Base-by-base conservation (phyloP, 371 early-diverging fungal genomes). In the Chytridium lagenaria region DNA sequence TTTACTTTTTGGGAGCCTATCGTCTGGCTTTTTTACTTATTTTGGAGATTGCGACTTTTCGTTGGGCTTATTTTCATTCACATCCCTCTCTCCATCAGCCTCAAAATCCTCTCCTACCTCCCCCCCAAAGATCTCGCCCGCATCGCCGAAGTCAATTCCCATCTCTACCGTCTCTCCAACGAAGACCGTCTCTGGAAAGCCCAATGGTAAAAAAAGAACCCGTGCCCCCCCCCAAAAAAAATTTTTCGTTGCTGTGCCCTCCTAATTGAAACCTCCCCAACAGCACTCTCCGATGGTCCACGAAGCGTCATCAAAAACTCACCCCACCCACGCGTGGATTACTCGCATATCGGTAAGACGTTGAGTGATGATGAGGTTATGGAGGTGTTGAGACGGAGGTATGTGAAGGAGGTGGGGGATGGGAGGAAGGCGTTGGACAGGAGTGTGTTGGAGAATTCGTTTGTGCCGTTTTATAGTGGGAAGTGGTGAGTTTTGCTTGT, bases 281-380 rank as follows among this genome's bases (percentile, higher is more conserved):
- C 34, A 12, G 36, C 39, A 64, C 15, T 36, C 12, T 19, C 37
- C 15, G 15, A 15, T 31, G 10, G 36, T 64, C 34, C 26, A 12
- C 34, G 26, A 15, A 23, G 26, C 64, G 64, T 64, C 39, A 5
- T 12, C 64, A 22, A 30, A 34, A 37, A 64, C 39, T 12, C 10
- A 44, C 67, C 44, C 22, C 67, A 67, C 44, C 67, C 67, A 22
- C 49, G 67, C 50, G 44, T 67, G 16, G 67, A 67, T 39, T 67
- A 67, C 49, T 37, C 19, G 44, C 30, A 67, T 23, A 37, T 67
- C 49, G 44, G 37, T 7, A 31, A 44, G 12, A 7, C 5, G 30
- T 30, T 67, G 37, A 67, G 44, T 7, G 67, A 67, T 3, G 28
- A 40, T 38, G 67, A 67, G 40, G 44, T 67, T 5, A 40, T 10